These are phyloP conservation scores for Nepenthes mirabilis DNA, from an alignment of 148 eudicot genomes.

Conservation along the genomic window DNA sequence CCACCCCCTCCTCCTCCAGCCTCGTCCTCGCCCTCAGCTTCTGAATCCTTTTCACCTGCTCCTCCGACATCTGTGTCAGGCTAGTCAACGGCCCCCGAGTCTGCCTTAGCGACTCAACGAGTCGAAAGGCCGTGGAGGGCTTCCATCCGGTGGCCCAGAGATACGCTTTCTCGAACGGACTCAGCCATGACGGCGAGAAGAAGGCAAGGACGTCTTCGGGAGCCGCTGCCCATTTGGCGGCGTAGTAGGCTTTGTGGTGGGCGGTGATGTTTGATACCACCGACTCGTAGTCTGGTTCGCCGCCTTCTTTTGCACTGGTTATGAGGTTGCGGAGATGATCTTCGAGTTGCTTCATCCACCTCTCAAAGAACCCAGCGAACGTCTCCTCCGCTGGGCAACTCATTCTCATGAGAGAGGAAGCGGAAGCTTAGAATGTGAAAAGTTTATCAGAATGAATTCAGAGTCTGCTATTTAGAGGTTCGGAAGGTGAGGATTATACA, in stretches of 20 bases:
- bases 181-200: conserved; percentile 48
- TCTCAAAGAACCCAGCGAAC: conserved; percentile 30
- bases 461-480: too few species aligned
- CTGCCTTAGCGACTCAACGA: conserved; percentile 25
- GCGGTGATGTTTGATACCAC: conserved; percentile 33
- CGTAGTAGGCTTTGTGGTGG: conserved; percentile 65
- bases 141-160: conserved; percentile 84
- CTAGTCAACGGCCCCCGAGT: conserved; percentile 21
- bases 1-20: conserved; percentile 48
- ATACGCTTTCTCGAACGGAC: conserved; percentile 37
- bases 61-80: conserved; percentile 27
- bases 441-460: too few species aligned
- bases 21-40: conserved; percentile 24
- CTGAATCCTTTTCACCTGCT: conserved; percentile 27
- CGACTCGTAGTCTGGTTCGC: conserved; percentile 6
- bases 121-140: conserved; percentile 41
- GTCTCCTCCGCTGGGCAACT: conserved; percentile 14
- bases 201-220: conserved; percentile 42
- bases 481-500: too few species aligned
- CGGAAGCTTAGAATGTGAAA: too few species aligned
- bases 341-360: conserved; percentile 50
- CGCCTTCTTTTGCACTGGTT: neutral
- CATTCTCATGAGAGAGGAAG: neutral
- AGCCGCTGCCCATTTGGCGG: conserved; percentile 61
- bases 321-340: conserved; percentile 27